Base-by-base conservation (phyloP, 345 rosid genomes). In the Streptanthus diversifolius region DNA sequence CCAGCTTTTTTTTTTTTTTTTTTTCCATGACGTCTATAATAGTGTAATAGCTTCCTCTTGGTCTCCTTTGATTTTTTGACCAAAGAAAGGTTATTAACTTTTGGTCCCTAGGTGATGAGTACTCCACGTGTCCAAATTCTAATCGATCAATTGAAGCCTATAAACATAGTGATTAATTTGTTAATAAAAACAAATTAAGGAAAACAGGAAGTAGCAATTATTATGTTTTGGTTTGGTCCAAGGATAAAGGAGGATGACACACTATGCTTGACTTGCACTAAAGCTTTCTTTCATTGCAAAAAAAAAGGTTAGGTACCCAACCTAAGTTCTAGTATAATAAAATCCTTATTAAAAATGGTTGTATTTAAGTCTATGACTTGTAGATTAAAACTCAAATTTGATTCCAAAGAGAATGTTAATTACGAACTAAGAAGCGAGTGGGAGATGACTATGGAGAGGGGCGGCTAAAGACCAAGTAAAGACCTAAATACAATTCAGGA, bases 251-350 rank as follows among this genome's bases (percentile, higher is more conserved):
- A 60, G 18, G 37, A 33, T 43, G 14, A 51, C 54, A 51, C 54
- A 61, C 57, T 54, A 75, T 61, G 74, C 79, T 68, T 75, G 69
- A 25, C 74, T 69, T 76, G 75, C 75, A 76, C 79, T 76, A 69
- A 62, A 76, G 44, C 66, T 76, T 68, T 62, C 11, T 75, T 61
- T 41, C 64, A 52, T 60, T 44, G 49, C 64, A n/a, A 41, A 68
- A 41, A 68, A 41, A 75, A 43, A 13, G 52, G 70, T 68, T 68
- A 61, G 74, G 74, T 75, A 63, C 65, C 63, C 25, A 69, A 62
- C 64, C 74, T 63, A 44, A 69, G 51, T 62, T 76, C 62, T 33
- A 53, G 18, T 69, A 75, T 52, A 45, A 32, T 24, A 22, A 13
- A 52, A 17, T 52, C 45, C 21, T 66, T 54, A 18, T 48, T 57